A percentile compares a stretch with the other conserved stretches of the same genome.
Evolutionary conservation across 331 rosid genomes (phyloP).

Genomic region (Cydonia oblonga): DNA sequence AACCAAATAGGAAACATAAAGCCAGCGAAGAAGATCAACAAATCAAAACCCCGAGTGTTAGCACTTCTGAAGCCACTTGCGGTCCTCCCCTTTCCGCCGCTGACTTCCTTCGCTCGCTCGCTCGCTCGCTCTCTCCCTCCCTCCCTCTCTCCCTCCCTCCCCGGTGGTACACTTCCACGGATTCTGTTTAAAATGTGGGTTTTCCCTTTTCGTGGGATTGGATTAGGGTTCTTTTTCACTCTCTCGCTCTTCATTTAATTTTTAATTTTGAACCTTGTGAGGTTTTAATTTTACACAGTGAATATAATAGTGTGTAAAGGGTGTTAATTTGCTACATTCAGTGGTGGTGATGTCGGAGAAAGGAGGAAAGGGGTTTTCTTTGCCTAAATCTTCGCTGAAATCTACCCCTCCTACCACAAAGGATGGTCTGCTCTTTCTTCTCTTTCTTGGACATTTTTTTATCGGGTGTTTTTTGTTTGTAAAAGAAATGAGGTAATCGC

Average conservation of each 20-base stretch:
- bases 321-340: neutral
- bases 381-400: constrained; percentile 29
- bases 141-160: neutral
- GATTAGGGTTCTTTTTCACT: neutral
- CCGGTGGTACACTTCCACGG: neutral
- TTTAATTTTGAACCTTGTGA: neutral
- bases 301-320: neutral
- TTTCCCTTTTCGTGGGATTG: neutral
- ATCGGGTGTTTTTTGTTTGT: neutral
- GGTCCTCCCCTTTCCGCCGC: neutral
- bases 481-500: neutral
- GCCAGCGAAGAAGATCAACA: neutral
- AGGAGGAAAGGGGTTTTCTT: constrained; percentile 53
- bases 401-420: constrained; percentile 4
- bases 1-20: no score
- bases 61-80: neutral
- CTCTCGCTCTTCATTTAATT: neutral
- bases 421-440: constrained; percentile 22
- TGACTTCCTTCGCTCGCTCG: neutral
- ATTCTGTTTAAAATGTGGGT: neutral
- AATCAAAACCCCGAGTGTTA: neutral
- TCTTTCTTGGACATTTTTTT: neutral
- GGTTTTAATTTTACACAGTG: neutral
- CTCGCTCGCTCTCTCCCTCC: neutral
- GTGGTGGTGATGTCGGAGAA: constrained; percentile 45